A percentile compares a stretch with the other conserved stretches of the same genome.
Evolutionary conservation across 257 asterid species (phyloP).

Genomic region (Dorcoceras hygrometricum): DNA sequence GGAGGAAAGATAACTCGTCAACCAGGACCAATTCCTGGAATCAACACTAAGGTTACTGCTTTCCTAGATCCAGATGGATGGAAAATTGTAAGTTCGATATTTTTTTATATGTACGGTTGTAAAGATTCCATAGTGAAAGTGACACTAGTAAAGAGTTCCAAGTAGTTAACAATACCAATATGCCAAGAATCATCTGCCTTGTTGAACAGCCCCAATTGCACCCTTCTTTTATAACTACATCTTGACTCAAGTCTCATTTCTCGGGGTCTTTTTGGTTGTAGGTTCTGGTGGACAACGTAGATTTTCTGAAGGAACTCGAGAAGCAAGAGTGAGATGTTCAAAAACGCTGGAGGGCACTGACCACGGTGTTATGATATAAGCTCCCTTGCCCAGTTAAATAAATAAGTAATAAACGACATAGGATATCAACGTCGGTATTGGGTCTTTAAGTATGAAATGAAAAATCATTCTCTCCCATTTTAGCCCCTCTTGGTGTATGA

Average conservation of each 20-base stretch:
- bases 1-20: slow-evolving; percentile 93
- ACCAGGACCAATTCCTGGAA: slow-evolving; percentile 88
- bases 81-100: slow-evolving; percentile 72
- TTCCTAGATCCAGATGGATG: slow-evolving; percentile 98
- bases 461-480: background rate
- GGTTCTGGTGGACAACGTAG: slow-evolving; percentile 91
- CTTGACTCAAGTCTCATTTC: background rate
- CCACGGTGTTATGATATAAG: slow-evolving; percentile 12
- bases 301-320: slow-evolving; percentile 83
- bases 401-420: too few relatives aligned
- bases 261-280: slow-evolving; percentile 24
- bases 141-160: background rate
- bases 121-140: background rate
- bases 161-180: background rate
- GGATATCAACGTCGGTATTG: too few relatives aligned
- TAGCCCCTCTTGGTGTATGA: too few relatives aligned
- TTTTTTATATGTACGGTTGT: too few relatives aligned
- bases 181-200: background rate
- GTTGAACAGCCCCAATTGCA: background rate
- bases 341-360: slow-evolving; percentile 20
- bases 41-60: slow-evolving; percentile 85
- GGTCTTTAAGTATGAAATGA: background rate
- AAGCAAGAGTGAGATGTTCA: slow-evolving; percentile 27
- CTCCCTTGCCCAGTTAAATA: background rate
- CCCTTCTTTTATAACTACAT: background rate